These are phyloP conservation scores for Clitopilus passeckerianus DNA, from an alignment of 768 basidiomycete species.

Conservation along the genomic window DNA sequence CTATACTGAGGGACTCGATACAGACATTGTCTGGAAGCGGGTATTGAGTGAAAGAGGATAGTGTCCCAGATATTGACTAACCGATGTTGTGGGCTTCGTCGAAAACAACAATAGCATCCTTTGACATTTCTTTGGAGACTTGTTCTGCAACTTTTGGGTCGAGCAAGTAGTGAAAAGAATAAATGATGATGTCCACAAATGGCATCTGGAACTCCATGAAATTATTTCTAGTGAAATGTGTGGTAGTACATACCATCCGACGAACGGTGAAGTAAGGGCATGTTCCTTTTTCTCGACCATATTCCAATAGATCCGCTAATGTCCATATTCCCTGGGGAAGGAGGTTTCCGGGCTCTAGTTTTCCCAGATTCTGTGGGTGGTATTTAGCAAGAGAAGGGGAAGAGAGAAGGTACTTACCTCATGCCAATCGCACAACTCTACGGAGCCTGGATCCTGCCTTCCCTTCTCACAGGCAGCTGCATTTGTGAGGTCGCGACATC, in stretches of 20 bases:
- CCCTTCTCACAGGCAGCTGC: slow-evolving; percentile 79
- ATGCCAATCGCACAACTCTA: slow-evolving; percentile 91
- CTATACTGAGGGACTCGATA: slow-evolving; percentile 96
- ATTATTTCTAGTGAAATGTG: slow-evolving; percentile 1
- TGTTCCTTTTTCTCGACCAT: slow-evolving; percentile 78
- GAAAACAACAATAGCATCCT: slow-evolving; percentile 98
- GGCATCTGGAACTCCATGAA: slow-evolving; percentile 61
- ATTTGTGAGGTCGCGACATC: slow-evolving; percentile 93
- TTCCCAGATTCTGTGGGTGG: slow-evolving; percentile 65
- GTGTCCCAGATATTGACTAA: slow-evolving; percentile 22
- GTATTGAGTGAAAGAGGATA: slow-evolving; percentile 19
- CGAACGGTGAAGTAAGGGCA: slow-evolving; percentile 98
- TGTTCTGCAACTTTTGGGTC: slow-evolving; percentile 99
- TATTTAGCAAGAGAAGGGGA: slow-evolving; percentile 4
- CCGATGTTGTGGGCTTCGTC: slow-evolving; percentile 99
- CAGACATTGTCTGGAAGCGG: slow-evolving; percentile 90
- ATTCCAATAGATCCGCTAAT: slow-evolving; percentile 84
- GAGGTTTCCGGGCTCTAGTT: slow-evolving; percentile 74
- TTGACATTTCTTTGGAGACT: slow-evolving; percentile 96
- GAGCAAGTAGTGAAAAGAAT: slow-evolving; percentile 97
- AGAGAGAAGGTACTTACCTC: slow-evolving; percentile 53
- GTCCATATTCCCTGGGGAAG: slow-evolving; percentile 91
- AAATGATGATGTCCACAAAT: slow-evolving; percentile 94
- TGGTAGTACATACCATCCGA: slow-evolving; percentile 65
- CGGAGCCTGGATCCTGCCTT: slow-evolving; percentile 81